Evolutionary conservation across 1,284 basidiomycete genomes (phyloP).

Genomic region (Sanguinoderma infundibulare): DNA sequence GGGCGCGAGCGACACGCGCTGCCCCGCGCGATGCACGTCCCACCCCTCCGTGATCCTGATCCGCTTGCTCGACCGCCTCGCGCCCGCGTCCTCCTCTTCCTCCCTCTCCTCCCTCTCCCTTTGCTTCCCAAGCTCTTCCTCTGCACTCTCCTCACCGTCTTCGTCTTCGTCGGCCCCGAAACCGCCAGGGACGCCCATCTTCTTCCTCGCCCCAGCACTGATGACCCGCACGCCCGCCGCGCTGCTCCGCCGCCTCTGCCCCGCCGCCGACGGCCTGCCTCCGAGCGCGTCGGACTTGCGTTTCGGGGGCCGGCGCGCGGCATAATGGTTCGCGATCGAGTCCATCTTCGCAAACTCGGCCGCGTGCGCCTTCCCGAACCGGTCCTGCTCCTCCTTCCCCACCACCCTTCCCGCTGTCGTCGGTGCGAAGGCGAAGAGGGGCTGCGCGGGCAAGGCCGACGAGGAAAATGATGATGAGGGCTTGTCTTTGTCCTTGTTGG

Average conservation of each 20-base stretch:
- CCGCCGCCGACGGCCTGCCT: constrained; percentile 33
- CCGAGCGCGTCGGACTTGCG: constrained; percentile 46
- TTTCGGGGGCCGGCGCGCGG: constrained; percentile 51
- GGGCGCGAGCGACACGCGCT: constrained; percentile 39
- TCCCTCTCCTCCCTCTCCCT: constrained; percentile 38
- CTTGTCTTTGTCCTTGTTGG: constrained; percentile 14
- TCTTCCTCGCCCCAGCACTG: constrained; percentile 50
- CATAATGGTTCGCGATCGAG: constrained; percentile 66
- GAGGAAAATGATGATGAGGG: constrained; percentile 4
- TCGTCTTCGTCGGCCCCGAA: constrained; percentile 57
- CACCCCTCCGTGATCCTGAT: constrained; percentile 40
- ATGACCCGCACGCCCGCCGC: constrained; percentile 49
- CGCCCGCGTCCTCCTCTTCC: constrained; percentile 39
- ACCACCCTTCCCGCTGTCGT: not conserved
- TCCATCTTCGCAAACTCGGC: constrained; percentile 76
- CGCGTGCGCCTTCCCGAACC: constrained; percentile 67
- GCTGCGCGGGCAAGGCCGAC: too few relatives aligned
- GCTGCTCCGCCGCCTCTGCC: constrained; percentile 44
- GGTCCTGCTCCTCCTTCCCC: constrained; percentile 26
- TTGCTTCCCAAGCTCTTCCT: constrained; percentile 9
- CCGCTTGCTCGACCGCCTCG: constrained; percentile 44
- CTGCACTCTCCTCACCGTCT: constrained; percentile 45
- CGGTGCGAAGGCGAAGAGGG: constrained; percentile 3
- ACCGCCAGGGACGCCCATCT: constrained; percentile 53
- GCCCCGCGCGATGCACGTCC: constrained; percentile 35